A percentile compares a stretch with the other conserved stretches of the same genome.
phyloP scores from a whole-genome alignment of 2,329 filamentous ascomycete species.

The Calonectria pseudoreteaudii region DNA sequence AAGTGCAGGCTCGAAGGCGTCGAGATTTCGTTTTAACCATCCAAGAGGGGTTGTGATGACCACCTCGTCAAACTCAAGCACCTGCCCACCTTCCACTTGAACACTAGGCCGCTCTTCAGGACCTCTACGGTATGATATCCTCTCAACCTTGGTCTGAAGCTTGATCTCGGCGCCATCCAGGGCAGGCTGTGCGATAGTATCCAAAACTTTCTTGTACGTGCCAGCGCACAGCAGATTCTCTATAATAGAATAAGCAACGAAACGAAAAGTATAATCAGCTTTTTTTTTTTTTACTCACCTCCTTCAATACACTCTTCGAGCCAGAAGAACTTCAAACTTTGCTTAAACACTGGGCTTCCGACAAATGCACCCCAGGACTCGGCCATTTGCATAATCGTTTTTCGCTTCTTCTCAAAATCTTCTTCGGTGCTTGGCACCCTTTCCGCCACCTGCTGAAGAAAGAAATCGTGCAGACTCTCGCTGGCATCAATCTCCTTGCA shows the following conservation, averaged over 20 bases:
- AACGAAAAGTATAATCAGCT: background rate
- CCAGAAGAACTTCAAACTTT: constrained; percentile 83
- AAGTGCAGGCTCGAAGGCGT: constrained; percentile 71
- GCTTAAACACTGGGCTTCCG: constrained; percentile 71
- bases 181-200: constrained; percentile 68
- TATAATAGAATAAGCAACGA: constrained; percentile 40
- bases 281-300: constrained; percentile 52
- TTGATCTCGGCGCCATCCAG: constrained; percentile 66
- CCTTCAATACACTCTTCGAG: constrained; percentile 83
- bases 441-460: constrained; percentile 56
- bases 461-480: constrained; percentile 67
- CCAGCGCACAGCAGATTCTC: constrained; percentile 71
- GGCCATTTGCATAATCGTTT: constrained; percentile 63
- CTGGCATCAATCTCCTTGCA: constrained; percentile 58
- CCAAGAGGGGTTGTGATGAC: constrained; percentile 77
- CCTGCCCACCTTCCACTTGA: constrained; percentile 57
- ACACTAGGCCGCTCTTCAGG: constrained; percentile 54
- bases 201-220: constrained; percentile 70
- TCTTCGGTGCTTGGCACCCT: constrained; percentile 60
- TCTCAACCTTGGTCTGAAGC: constrained; percentile 60
- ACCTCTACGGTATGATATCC: constrained; percentile 51
- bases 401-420: constrained; percentile 54
- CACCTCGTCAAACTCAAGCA: constrained; percentile 72
- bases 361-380: constrained; percentile 80
- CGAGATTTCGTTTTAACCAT: constrained; percentile 71